Base-by-base conservation (phyloP, 495 filamentous ascomycete species). In the Hypoxylon lienhwacheense region DNA sequence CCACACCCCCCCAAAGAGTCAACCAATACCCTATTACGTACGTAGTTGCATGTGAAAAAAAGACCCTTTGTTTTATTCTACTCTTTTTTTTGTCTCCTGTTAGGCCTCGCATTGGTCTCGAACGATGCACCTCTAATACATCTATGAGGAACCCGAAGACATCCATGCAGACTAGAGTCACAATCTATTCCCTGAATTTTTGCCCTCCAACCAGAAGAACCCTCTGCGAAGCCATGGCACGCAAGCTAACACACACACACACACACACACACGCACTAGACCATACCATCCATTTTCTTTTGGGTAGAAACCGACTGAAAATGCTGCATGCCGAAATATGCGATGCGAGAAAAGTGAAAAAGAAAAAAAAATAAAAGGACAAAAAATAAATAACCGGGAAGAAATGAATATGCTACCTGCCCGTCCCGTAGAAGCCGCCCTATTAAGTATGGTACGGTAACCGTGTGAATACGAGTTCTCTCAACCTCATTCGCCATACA, bases 101-200 rank as follows among this genome's bases (percentile, higher is more conserved):
- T 61, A 16, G 52, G 52, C 52, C 42, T 61, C 47, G 58, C 52
- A 56, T 56, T 45, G 52, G 58, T 61, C 58, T 61, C 52, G 52
- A 56, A 53, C 56, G 42, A 52, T 56, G 40, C 58, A 52, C 58
- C 58, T 61, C 58, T 61, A 61, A 61, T 34, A 55, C 52, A 50
- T 58, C 59, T 63, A 63, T 63, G 59, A 63, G 59, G 59, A 63
- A 63, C 59, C 53, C 49, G 59, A 46, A 63, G 59, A 58, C 59
- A 28, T 61, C 58, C 58, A 63, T 63, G 59, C 59, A 58, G 59
- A 63, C 59, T 63, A 58, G 53, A 63, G 48, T 59, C 59, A 63
- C 59, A 63, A 58, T 63, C 59, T 63, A 63, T 63, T 54, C 48
- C 50, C 48, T 33, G n/a, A n/a, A 50, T 46, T 63, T 58, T 63